A percentile compares a stretch with the other conserved stretches of the same genome.
Evolutionary conservation across 1,284 basidiomycete genomes (phyloP).

Genomic region (Puccinia triticina): DNA sequence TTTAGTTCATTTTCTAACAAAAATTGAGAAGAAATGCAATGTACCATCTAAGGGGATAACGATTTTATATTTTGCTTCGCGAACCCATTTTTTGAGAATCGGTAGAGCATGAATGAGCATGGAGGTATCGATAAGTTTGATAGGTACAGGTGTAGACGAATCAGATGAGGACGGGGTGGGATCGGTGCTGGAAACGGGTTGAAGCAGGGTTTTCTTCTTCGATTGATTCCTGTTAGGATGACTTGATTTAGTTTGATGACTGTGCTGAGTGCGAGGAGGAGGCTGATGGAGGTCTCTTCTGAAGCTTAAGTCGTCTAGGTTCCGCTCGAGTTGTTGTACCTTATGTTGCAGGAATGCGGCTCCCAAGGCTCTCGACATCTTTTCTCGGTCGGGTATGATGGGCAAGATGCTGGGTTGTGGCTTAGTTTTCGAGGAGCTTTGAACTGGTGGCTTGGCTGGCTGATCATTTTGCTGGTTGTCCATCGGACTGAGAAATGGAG

Average conservation of each 20-base stretch:
- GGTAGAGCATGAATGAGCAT: conserved; percentile 41
- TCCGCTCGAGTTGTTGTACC: conserved; percentile 37
- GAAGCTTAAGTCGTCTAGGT: conserved; percentile 39
- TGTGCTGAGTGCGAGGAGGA: not conserved
- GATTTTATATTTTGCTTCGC: conserved; percentile 20
- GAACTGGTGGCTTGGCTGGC: too few species aligned
- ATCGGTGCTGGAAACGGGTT: not conserved
- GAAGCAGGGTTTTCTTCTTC: not conserved
- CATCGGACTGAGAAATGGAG: too few species aligned
- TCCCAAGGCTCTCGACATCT: conserved; percentile 41
- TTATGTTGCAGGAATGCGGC: conserved; percentile 47
- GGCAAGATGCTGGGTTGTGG: not conserved
- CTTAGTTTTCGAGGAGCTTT: too few species aligned
- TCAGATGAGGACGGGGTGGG: not conserved
- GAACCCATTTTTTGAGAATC: conserved; percentile 31
- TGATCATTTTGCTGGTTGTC: too few species aligned
- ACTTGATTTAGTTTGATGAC: not conserved
- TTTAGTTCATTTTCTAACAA: not conserved
- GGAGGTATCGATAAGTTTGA: conserved; percentile 43
- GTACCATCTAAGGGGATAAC: conserved; percentile 43
- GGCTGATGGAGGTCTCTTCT: conserved; percentile 11
- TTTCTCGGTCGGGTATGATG: conserved; percentile 19
- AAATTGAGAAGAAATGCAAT: not conserved
- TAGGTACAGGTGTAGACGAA: not conserved
- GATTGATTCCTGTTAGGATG: not conserved